phyloP scores from a whole-genome alignment of 2,329 filamentous ascomycete genomes.

The Leptographium wingfieldii region DNA sequence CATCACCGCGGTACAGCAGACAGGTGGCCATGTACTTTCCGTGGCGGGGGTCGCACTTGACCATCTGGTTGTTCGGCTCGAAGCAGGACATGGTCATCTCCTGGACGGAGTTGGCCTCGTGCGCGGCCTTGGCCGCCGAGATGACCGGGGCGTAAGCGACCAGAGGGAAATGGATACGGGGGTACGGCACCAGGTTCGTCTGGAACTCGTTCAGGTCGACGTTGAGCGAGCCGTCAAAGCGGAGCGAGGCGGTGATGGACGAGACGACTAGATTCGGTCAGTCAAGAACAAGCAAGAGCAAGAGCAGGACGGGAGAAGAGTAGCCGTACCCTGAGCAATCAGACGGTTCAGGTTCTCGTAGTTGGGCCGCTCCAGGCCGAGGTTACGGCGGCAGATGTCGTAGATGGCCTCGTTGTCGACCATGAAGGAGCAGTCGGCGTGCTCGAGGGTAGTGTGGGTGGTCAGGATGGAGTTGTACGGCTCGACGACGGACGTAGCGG shows the following conservation, averaged over 20 bases:
- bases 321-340: constrained; percentile 72
- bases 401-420: constrained; percentile 99
- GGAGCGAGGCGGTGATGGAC: constrained; percentile 94
- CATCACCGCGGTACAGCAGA: constrained; percentile 94
- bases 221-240: constrained; percentile 97
- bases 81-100: constrained; percentile 99
- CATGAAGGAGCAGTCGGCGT: constrained; percentile 99
- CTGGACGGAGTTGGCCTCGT: constrained; percentile 96
- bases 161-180: constrained; percentile 97
- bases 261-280: constrained; percentile 59
- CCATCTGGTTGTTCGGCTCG: constrained; percentile 99
- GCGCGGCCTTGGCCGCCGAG: constrained; percentile 86
- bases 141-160: constrained; percentile 92
- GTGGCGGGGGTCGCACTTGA: constrained; percentile 96
- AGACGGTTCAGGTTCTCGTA: constrained; percentile 98
- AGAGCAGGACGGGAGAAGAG: background rate
- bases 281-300: background rate
- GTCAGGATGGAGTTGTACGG: constrained; percentile 99
- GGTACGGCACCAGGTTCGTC: constrained; percentile 98
- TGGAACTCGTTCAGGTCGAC: constrained; percentile 99
- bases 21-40: constrained; percentile 99
- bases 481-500: constrained; percentile 94
- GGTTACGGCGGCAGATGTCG: constrained; percentile 96
- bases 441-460: constrained; percentile 97
- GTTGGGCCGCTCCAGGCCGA: constrained; percentile 93